phyloP scores from a whole-genome alignment of 2,329 filamentous ascomycete genomes.

The Diaporthe vaccinii region DNA sequence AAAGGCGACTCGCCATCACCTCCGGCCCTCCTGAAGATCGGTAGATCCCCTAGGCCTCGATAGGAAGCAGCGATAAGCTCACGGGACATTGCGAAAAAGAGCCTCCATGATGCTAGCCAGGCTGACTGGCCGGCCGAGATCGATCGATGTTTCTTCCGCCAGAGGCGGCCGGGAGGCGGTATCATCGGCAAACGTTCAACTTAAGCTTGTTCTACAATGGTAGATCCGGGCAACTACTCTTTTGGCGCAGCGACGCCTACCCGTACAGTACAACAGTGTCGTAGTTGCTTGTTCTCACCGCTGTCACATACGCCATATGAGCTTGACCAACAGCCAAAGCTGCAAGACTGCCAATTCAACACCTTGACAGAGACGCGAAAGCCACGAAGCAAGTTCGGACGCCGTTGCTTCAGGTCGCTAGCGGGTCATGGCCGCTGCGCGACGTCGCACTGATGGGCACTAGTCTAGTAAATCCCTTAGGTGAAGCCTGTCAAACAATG shows the following conservation, averaged over 20 bases:
- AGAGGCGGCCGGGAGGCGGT: background rate
- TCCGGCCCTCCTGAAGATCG: constrained; percentile 37
- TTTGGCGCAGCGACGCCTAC: background rate
- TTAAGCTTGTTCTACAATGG: constrained; percentile 7
- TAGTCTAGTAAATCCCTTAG: background rate
- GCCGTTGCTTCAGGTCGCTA: constrained; percentile 28
- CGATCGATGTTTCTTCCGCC: constrained; percentile 19
- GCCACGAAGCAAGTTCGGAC: constrained; percentile 17
- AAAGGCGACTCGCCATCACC: constrained; percentile 19
- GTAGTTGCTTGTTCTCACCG: background rate
- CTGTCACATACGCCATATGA: background rate
- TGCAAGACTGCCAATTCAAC: background rate
- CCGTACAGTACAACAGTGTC: background rate
- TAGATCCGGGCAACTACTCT: background rate
- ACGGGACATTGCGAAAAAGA: constrained; percentile 7
- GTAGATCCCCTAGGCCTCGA: constrained; percentile 35
- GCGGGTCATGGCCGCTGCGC: constrained; percentile 15
- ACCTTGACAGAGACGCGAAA: background rate
- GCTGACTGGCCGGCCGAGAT: constrained; percentile 10
- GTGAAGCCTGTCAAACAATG: constrained; percentile 4
- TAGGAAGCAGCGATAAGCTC: constrained; percentile 20
- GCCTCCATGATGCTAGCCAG: constrained; percentile 14
- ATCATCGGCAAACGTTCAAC: constrained; percentile 6
- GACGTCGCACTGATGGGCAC: constrained; percentile 15
- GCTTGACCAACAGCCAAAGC: background rate